Evolutionary conservation across 768 basidiomycete genomes (phyloP), one percentile per base, ranked within the genome.

Genomic region (Serendipita sp.): DNA sequence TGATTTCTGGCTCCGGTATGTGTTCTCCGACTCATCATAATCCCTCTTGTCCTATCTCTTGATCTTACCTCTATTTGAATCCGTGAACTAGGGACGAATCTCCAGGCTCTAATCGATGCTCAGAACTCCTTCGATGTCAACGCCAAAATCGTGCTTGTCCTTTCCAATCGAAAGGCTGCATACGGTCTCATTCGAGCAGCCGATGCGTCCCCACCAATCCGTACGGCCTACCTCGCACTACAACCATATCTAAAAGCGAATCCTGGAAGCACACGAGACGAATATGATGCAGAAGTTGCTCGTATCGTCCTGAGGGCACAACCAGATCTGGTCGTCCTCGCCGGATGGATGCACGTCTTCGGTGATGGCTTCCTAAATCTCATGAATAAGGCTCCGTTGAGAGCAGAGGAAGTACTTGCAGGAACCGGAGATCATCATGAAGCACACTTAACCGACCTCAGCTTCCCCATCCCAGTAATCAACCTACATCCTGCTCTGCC

Each of bases 281-380:
- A 95, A 70, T 97, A 96, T 73, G 95, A 95, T 69, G 74, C 76
- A 2, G 88, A 90, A 69, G 79, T 94, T 1, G 90, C 90, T 3
- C 74, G 79, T 33, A 78, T 82, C 61, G 82, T 91, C 2, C 68
- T 87, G 3, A 70, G 73, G 26, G 80, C 76, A 20, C 73, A 75
- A 33, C 95, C 95, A 0, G 90, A 97, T 72, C 71, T 95, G 26
- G 81, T 98, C 53, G 88, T 98, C 3, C 78, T 98, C n/a, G 96
- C 95, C 0, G 96, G 96, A 0, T 99, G 92, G 90, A 97, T 99
- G 95, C 94, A 98, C 69, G 90, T 98, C 68, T 79, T 97, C 64
- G 83, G 85, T 63, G 85, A 89, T 60, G 75, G 75, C 0, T 97
- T 97, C 72, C 72, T 98, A 64, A 81, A 89, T 20, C 76, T 82